These are phyloP conservation scores for Thalassiosira livingstoniorum DNA, from an alignment of 352 stramenopile species.

Conservation along the genomic window DNA sequence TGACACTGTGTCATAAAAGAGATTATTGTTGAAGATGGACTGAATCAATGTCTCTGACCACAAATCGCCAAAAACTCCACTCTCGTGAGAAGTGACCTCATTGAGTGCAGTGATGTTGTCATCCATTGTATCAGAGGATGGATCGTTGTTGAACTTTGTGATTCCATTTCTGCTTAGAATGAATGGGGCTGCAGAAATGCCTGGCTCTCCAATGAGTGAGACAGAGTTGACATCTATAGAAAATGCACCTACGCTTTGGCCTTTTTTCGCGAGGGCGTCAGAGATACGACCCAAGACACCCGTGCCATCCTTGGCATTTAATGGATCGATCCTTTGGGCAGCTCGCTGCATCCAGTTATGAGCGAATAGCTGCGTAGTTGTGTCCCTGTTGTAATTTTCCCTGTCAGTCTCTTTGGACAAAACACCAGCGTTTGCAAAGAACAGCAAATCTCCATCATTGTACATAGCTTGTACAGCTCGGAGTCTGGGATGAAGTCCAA, in stretches of 20 bases:
- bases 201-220: conserved; percentile 55
- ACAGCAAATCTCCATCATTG: conserved; percentile 72
- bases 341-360: conserved; percentile 73
- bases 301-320: conserved; percentile 57
- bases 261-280: conserved; percentile 65
- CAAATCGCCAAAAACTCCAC: conserved; percentile 62
- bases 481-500: conserved; percentile 76
- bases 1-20: conserved; percentile 53
- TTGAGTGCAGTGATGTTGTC: conserved; percentile 55
- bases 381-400: conserved; percentile 66
- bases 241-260: conserved; percentile 55
- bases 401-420: conserved; percentile 70
- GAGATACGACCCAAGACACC: conserved; percentile 82
- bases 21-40: conserved; percentile 54
- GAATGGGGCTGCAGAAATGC: conserved; percentile 39
- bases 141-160: conserved; percentile 49
- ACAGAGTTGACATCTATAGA: conserved; percentile 55
- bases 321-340: conserved; percentile 66
- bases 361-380: conserved; percentile 71
- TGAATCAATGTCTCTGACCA: conserved; percentile 53
- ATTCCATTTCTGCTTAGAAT: conserved; percentile 59
- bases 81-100: conserved; percentile 36
- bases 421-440: conserved; percentile 80
- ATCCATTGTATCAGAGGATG: conserved; percentile 47
- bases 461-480: conserved; percentile 66